Conservation (phyloP, 2,329 filamentous ascomycete species). For the Immersiporthe knoxdaviesiana region DNA sequence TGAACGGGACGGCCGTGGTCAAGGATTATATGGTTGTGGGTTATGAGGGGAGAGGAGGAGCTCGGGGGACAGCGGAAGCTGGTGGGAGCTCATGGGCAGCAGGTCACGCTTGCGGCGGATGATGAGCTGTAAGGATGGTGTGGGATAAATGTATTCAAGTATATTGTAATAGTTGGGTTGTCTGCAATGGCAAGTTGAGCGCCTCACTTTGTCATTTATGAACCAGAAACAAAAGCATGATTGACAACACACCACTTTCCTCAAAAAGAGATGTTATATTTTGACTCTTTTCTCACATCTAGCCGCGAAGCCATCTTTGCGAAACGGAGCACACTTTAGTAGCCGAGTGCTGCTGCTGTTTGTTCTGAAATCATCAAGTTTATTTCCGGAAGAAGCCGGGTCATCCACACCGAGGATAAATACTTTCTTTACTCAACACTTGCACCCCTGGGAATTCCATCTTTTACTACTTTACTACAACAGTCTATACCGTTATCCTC, state of each 20-base stretch:
- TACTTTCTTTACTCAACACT: neutral
- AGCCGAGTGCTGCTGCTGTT: neutral
- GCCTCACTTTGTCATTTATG: no score
- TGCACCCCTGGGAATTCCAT: neutral
- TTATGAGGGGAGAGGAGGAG: neutral
- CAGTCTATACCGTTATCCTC: neutral
- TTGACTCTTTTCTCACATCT: no score
- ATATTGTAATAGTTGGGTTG: neutral
- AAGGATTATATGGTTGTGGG: constrained; percentile 34
- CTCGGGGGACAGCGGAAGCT: neutral
- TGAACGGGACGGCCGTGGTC: constrained; percentile 31
- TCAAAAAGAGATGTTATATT: no score
- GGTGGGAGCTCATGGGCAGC: neutral
- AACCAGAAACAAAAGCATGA: no score
- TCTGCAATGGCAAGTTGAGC: no score
- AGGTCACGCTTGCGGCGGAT: neutral
- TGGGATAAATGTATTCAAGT: no score
- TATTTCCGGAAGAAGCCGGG: neutral
- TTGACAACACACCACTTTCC: no score
- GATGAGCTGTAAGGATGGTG: constrained; percentile 19
- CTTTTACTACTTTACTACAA: neutral
- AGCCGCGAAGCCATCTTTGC: no score
- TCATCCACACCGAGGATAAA: neutral
- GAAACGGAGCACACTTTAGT: neutral
- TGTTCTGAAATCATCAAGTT: no score